Evolutionary conservation across 768 basidiomycete species (phyloP), one percentile per base, ranked within the genome.

Genomic region (Xerocomellus chrysenteron): DNA sequence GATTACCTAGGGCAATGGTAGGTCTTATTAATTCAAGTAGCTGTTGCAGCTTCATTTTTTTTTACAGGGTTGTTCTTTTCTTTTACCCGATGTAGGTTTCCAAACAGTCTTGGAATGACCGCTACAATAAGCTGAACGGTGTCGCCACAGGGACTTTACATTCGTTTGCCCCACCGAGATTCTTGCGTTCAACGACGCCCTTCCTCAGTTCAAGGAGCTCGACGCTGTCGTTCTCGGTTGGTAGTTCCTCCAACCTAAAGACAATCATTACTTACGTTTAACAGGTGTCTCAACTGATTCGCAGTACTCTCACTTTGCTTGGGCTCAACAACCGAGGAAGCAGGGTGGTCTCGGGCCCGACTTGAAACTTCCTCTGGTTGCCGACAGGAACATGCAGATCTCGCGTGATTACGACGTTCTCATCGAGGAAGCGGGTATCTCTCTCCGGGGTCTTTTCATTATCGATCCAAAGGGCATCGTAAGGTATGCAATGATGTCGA

Each of bases 81-180:
- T 95, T 96, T 78, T 97, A 97, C 76, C 94, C 94, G 6, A 83
- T 96, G 90, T 92, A 76, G 60, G 87, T 73, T 39, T 61, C 47
- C 39, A 17, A n/a, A 24, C 0, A 11, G 6, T n/a, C 5, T 14
- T 19, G n/a, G 26, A n/a, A 5, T 50, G 28, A 32, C 19, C 4
- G 26, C 42, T 13, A 1, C 36, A 26, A 30, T 37, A 30, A 17
- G 28, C 43, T 60, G 43, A 60, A 16, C 32, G 12, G 24, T 11
- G 9, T 53, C 19, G 35, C 26, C 40, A 26, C 58, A 92, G 88
- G 79, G 89, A 90, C 67, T 92, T 91, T 74, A 92, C 91, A 39
- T 91, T 90, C 63, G 90, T 91, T 65, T 95, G 92, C 76, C 92
- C 92, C n/a, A 94, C 93, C 55, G 94, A 96, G 74, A 95, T 97